Evolutionary conservation across 2,329 filamentous ascomycete species (phyloP).

Genomic region (Diplodia seriata): DNA sequence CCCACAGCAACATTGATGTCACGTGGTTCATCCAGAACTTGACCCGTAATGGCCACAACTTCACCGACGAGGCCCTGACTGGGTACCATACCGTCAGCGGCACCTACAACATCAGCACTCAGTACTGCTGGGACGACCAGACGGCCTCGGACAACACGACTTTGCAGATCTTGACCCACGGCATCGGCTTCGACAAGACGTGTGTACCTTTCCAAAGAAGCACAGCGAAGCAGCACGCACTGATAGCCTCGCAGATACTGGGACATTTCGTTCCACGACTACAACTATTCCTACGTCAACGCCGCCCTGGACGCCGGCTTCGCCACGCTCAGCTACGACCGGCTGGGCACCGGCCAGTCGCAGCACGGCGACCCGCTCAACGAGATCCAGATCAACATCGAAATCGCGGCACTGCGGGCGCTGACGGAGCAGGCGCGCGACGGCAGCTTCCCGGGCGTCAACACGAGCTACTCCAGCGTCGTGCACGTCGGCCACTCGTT

Average conservation of each 20-base stretch:
- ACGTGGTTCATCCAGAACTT: conserved; percentile 62
- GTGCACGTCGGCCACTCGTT: conserved; percentile 71
- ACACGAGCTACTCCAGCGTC: conserved; percentile 51
- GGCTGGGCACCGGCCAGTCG: conserved; percentile 66
- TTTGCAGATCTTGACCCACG: conserved; percentile 60
- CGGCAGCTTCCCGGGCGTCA: conserved; percentile 55
- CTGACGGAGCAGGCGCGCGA: conserved; percentile 60
- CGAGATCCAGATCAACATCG: conserved; percentile 65
- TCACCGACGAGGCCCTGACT: conserved; percentile 52
- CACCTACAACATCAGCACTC: conserved; percentile 64
- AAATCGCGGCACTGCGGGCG: conserved; percentile 63
- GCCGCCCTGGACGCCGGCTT: conserved; percentile 63
- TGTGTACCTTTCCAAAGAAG: conserved; percentile 37
- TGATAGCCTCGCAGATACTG: conserved; percentile 60
- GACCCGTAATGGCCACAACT: conserved; percentile 60
- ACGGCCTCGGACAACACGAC: conserved; percentile 44
- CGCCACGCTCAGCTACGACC: conserved; percentile 67
- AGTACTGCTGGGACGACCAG: conserved; percentile 65
- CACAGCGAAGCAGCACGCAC: neutral
- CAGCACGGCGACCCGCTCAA: conserved; percentile 65
- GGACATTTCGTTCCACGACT: conserved; percentile 64
- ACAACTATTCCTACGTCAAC: conserved; percentile 69
- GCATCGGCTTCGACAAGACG: conserved; percentile 62
- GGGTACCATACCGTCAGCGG: conserved; percentile 60
- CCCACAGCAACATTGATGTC: conserved; percentile 59